Percentiles rank a stretch among this genome's conserved stretches.
These are phyloP conservation scores for Remersonia thermophila DNA, from an alignment of 2,329 filamentous ascomycete species.

Conservation along the genomic window DNA sequence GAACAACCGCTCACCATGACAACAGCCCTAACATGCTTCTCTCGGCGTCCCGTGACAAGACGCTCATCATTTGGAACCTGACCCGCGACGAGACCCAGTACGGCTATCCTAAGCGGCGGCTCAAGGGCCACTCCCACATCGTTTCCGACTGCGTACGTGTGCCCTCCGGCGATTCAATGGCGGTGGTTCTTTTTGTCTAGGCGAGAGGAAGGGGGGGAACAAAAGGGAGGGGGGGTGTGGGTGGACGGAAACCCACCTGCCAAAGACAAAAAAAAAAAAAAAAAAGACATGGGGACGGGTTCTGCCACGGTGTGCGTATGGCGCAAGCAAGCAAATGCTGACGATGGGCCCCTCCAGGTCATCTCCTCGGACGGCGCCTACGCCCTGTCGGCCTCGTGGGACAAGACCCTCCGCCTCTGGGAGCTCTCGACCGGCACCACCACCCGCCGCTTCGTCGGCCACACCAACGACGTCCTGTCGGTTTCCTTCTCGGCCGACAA, in stretches of 20 bases:
- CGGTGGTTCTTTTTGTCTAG: conserved; percentile 11
- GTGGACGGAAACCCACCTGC: no score
- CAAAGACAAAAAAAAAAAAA: no score
- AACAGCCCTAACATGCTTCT: conserved; percentile 96
- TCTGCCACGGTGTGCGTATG: no score
- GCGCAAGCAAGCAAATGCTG: no score
- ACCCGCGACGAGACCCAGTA: conserved; percentile 97
- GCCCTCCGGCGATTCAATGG: no score
- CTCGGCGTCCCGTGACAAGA: conserved; percentile 95
- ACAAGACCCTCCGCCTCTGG: conserved; percentile 99
- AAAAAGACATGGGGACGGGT: no score
- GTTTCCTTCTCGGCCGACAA: conserved; percentile 99
- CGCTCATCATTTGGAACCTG: conserved; percentile 99
- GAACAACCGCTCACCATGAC: conserved; percentile 18
- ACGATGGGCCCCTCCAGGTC: conserved; percentile 50
- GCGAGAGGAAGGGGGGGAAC: neutral
- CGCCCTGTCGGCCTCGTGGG: conserved; percentile 96
- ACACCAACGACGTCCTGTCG: conserved; percentile 98
- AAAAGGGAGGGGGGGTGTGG: no score
- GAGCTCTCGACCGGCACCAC: conserved; percentile 95
- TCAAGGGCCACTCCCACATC: conserved; percentile 98
- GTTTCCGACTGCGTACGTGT: conserved; percentile 99
- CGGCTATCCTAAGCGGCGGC: conserved; percentile 97
- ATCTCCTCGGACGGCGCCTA: conserved; percentile 99
- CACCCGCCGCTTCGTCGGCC: conserved; percentile 95